These are phyloP conservation scores for Lineolata rhizophorae DNA, from an alignment of 495 filamentous ascomycete genomes.

Conservation along the genomic window DNA sequence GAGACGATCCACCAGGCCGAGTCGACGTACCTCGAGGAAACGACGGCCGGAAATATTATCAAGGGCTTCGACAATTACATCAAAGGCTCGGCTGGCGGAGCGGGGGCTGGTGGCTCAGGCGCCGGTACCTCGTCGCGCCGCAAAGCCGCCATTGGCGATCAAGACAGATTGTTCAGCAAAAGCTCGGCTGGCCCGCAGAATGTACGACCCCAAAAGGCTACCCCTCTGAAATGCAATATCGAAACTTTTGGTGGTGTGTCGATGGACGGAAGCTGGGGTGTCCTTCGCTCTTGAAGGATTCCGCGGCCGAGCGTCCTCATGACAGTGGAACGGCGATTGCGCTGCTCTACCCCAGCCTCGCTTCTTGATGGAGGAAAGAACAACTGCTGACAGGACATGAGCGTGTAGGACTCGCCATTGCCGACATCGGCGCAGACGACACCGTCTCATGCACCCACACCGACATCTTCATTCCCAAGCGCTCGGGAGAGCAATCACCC, in stretches of 20 bases:
- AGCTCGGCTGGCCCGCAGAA: constrained; percentile 17
- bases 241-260: too few species aligned
- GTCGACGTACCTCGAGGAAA: constrained; percentile 69
- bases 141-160: constrained; percentile 17
- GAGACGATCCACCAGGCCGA: constrained; percentile 71
- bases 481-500: constrained; percentile 15
- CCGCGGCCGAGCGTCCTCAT: too few species aligned
- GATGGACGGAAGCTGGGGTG: too few species aligned
- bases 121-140: constrained; percentile 12
- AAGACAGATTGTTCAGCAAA: constrained; percentile 21
- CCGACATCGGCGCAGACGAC: constrained; percentile 10
- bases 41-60: constrained; percentile 85
- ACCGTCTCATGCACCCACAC: constrained; percentile 18
- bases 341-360: too few species aligned
- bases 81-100: constrained; percentile 37
- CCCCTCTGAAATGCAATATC: not conserved
- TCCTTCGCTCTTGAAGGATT: too few species aligned
- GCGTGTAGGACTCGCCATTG: constrained; percentile 9
- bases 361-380: not conserved
- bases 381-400: constrained; percentile 2
- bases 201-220: constrained; percentile 6
- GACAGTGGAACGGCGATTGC: too few species aligned
- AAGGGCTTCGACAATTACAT: constrained; percentile 94
- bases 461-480: constrained; percentile 14
- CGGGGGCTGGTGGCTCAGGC: constrained; percentile 1